phyloP scores from a whole-genome alignment of 108 stramenopile species.

The Cyclotella sp. region DNA sequence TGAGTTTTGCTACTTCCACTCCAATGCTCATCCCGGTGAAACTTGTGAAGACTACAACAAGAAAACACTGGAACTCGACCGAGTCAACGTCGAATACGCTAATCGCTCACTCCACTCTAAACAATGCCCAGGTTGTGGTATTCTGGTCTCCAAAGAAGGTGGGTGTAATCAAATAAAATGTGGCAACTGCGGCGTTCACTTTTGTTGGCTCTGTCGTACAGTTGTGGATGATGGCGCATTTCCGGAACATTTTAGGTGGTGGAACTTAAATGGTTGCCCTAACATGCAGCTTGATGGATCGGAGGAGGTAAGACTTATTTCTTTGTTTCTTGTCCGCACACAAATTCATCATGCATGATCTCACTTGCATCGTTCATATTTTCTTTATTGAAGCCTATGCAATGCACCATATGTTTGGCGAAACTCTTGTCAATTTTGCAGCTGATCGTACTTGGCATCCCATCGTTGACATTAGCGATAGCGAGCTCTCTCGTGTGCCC shows the following conservation, averaged over 20 bases:
- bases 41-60: conserved; percentile 50
- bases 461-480: conserved; percentile 52
- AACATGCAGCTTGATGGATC: conserved; percentile 73
- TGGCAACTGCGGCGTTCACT: conserved; percentile 43
- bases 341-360: background rate
- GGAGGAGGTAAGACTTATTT: conserved; percentile 17
- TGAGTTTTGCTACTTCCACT: conserved; percentile 65
- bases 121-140: conserved; percentile 62
- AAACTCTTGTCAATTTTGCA: conserved; percentile 40
- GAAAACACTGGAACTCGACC: conserved; percentile 45
- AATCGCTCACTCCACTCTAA: conserved; percentile 50
- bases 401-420: conserved; percentile 29
- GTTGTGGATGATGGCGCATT: conserved; percentile 65
- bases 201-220: conserved; percentile 61
- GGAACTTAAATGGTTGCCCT: conserved; percentile 61
- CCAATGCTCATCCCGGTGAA: conserved; percentile 55
- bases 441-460: conserved; percentile 57
- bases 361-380: too few species aligned
- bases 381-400: background rate
- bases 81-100: conserved; percentile 46
- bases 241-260: conserved; percentile 66
- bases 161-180: conserved; percentile 73
- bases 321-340: background rate
- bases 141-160: conserved; percentile 61
- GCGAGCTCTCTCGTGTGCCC: conserved; percentile 52